Evolutionary conservation across 2,329 filamentous ascomycete genomes (phyloP).

Genomic region (Microsporum audouinii): DNA sequence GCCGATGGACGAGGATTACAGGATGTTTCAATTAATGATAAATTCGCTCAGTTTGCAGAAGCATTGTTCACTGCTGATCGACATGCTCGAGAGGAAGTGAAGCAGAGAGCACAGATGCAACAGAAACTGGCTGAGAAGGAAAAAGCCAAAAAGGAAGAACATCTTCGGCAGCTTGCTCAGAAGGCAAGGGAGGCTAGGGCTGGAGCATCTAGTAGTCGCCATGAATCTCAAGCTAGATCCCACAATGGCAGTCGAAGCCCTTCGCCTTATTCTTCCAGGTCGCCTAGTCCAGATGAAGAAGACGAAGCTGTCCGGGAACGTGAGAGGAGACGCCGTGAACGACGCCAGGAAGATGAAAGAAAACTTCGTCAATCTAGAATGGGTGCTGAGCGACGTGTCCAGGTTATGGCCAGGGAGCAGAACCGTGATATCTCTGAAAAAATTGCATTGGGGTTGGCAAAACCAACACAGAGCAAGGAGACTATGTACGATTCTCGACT

Average conservation of each 20-base stretch:
- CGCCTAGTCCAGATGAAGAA: constrained; percentile 46
- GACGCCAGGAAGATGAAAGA: constrained; percentile 69
- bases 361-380: constrained; percentile 89
- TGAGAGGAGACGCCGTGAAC: constrained; percentile 65
- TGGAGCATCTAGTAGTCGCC: constrained; percentile 42
- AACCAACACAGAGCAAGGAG: constrained; percentile 83
- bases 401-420: constrained; percentile 88
- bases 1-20: constrained; percentile 86
- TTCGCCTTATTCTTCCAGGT: constrained; percentile 31
- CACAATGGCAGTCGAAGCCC: constrained; percentile 39
- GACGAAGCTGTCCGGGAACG: constrained; percentile 63
- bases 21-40: constrained; percentile 94
- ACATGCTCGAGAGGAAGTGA: constrained; percentile 89
- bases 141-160: constrained; percentile 86
- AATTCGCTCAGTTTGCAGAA: constrained; percentile 92
- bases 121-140: constrained; percentile 94
- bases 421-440: constrained; percentile 96
- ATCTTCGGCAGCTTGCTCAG: constrained; percentile 74
- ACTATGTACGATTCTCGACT: constrained; percentile 94
- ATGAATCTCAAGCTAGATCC: constrained; percentile 32
- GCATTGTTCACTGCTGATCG: constrained; percentile 88
- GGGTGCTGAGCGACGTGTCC: constrained; percentile 82
- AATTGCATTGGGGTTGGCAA: constrained; percentile 84
- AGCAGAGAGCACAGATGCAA: constrained; percentile 86
- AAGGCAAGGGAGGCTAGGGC: constrained; percentile 76